These are phyloP conservation scores for Xylaria scruposa DNA, from an alignment of 495 filamentous ascomycete species.

Conservation along the genomic window DNA sequence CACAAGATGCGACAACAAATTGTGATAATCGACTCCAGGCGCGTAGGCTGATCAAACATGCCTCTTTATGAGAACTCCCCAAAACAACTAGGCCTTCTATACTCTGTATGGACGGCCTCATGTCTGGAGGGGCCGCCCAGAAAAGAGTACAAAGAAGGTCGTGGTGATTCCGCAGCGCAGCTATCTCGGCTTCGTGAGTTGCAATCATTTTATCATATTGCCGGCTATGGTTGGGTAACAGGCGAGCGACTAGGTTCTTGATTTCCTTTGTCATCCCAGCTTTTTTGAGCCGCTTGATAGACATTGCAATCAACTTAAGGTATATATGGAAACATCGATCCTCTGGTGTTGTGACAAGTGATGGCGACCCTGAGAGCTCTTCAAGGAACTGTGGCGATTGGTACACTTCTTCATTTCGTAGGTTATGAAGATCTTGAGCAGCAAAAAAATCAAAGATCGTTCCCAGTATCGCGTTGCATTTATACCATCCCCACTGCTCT, in stretches of 20 bases:
- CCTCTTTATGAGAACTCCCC: slow-evolving; percentile 80
- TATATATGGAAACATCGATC: slow-evolving; percentile 95
- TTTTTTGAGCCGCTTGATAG: slow-evolving; percentile 66
- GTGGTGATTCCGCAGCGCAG: slow-evolving; percentile 89
- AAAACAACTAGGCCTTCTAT: slow-evolving; percentile 83
- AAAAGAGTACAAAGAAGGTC: slow-evolving; percentile 90
- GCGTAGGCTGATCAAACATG: slow-evolving; percentile 80
- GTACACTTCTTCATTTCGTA: slow-evolving; percentile 77
- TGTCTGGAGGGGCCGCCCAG: slow-evolving; percentile 76
- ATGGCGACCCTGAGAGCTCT: slow-evolving; percentile 67
- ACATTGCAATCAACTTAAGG: slow-evolving; percentile 79
- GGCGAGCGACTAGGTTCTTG: slow-evolving; percentile 75
- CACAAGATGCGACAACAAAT: slow-evolving; percentile 71
- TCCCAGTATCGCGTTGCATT: slow-evolving; percentile 77
- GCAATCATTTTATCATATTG: slow-evolving; percentile 83
- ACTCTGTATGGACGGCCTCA: slow-evolving; percentile 71
- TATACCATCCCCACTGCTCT: slow-evolving; percentile 83
- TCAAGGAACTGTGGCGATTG: slow-evolving; percentile 82
- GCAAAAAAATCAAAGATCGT: slow-evolving; percentile 92
- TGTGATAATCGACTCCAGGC: slow-evolving; percentile 80
- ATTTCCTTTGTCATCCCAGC: slow-evolving; percentile 73
- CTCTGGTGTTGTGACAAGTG: slow-evolving; percentile 64
- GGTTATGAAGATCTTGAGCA: slow-evolving; percentile 70
- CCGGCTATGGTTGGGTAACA: slow-evolving; percentile 88
- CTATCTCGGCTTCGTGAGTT: slow-evolving; percentile 76